Evolutionary conservation across 2,329 filamentous ascomycete genomes (phyloP), one percentile per base, ranked within the genome.

Genomic region (Exophiala sp.): DNA sequence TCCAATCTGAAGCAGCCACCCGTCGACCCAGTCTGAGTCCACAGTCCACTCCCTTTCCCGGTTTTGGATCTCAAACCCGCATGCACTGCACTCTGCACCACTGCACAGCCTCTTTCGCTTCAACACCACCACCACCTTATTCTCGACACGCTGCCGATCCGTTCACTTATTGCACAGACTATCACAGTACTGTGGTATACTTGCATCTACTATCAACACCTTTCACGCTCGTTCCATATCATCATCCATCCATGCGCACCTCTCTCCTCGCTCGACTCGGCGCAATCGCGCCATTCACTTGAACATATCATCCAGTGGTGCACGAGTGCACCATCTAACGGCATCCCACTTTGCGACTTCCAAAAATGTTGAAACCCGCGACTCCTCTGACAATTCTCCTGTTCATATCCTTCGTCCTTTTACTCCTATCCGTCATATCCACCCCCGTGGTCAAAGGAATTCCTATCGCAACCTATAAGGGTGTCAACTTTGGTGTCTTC

Each of bases 331-430:
- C 20, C 21, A 20, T 45, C 38, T 42, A 29, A 10, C 47, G 21
- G 45, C 46, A 35, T 46, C 47, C 29, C 47, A 50, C 11, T 14
- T 24, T 46, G 32, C 20, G 39, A 21, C 16, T 35, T 34, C 21
- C 10, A 47, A 58, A 44, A 29, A 89, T 95, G 84, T 78, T 97
- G 71, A 89, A 91, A 67, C 91, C 94, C 59, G 92, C 94, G 58
- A 97, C 94, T 57, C 92, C 94, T 63, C 78, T 99, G 69, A 86
- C 91, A 63, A 77, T 96, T 63, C 76, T 97, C 69, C 86, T 97
- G 66, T 82, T 95, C 59, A 79, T 82, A 66, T 91, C 92, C 62
- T 96, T 99, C 72, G 87, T 79, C 59, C 78, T 97, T 58, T 80
- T 97, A 48, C 78, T 97, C 43, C 78, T 99, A 36, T 89, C 91